Evolutionary conservation across 2,329 filamentous ascomycete genomes (phyloP), one percentile per base, ranked within the genome.

Genomic region (Stachybotrys chartarum): DNA sequence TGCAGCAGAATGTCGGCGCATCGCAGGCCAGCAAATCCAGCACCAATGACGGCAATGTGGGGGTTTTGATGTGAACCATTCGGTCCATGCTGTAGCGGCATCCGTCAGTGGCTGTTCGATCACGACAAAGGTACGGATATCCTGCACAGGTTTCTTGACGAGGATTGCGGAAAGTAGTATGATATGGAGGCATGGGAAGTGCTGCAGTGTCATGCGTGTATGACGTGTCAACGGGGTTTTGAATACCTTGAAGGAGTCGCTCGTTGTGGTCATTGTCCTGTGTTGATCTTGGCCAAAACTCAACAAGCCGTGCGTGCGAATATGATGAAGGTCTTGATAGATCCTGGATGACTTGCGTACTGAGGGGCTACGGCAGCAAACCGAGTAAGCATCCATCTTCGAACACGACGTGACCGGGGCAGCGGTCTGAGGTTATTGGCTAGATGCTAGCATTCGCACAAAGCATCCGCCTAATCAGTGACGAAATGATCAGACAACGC

Each of bases 11-110:
- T 68, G 60, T 89, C 85, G 53, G 87, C 86, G 64, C 85, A 88
- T 59, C 86, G 78, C n/a, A 91, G 74, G 0, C 87, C 87, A 6
- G 87, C 79, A 30, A 90, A 75, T 6, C 87, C 87, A 45, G 85
- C 87, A 17, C 87, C 88, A 45, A 91, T 72, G n/a, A 91, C 74
- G 35, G 81, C 84, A 46, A 90, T 71, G 58, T 84, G 83, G 7
- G 81, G 79, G 56, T 68, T 72, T 50, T 63, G 59, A 18, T 51
- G 30, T 16, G 58, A 53, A 46, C 56, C 56, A 18, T 49, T 50
- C 30, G 52, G 59, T 50, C 55, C 57, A 52, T 58, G 61, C 66
- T 69, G 54, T 49, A 42, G 46, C n/a, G n/a, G 42, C 61, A 61
- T 39, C 56, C 60, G 58, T 66, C 56, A 62, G 58, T 60, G 53